phyloP scores from a whole-genome alignment of 176 grass and related monocot genomes.

The Oryza brachyantha region DNA sequence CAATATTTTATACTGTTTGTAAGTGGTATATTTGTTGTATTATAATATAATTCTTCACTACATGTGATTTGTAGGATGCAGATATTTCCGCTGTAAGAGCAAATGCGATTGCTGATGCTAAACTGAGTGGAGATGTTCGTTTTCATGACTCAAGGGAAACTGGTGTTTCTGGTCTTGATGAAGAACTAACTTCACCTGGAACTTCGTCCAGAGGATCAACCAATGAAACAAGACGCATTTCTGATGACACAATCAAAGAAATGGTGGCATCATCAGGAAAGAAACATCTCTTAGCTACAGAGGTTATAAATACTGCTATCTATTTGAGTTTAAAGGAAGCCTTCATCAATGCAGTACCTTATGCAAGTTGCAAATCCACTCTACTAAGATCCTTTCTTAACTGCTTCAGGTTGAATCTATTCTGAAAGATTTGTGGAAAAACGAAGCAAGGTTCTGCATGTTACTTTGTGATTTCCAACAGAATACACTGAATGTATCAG shows the following conservation, averaged over 20 bases:
- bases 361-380: not conserved
- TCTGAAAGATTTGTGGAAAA: conserved; percentile 76
- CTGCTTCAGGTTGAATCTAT: conserved; percentile 68
- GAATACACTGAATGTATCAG: conserved; percentile 44
- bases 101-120: conserved; percentile 47
- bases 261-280: conserved; percentile 54
- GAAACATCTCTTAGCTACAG: conserved; percentile 64
- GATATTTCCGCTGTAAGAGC: conserved; percentile 41
- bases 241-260: conserved; percentile 56
- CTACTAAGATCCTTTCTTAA: conserved; percentile 26
- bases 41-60: conserved; percentile 10
- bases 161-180: conserved; percentile 49
- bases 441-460: conserved; percentile 66
- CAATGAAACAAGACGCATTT: conserved; percentile 27
- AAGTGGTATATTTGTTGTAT: not conserved
- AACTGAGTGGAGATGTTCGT: conserved; percentile 41
- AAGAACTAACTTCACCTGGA: conserved; percentile 30
- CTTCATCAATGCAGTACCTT: conserved; percentile 7
- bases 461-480: conserved; percentile 77
- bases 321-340: conserved; percentile 14
- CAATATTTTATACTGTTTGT: not conserved
- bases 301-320: conserved; percentile 44
- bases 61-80: conserved; percentile 48
- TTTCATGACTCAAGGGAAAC: conserved; percentile 35
- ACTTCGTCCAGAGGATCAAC: conserved; percentile 21